Percentiles rank a stretch among this genome's conserved stretches.
These are phyloP conservation scores for Ambrosia artemisiifolia DNA, from an alignment of 129 eudicot genomes.

Conservation along the genomic window DNA sequence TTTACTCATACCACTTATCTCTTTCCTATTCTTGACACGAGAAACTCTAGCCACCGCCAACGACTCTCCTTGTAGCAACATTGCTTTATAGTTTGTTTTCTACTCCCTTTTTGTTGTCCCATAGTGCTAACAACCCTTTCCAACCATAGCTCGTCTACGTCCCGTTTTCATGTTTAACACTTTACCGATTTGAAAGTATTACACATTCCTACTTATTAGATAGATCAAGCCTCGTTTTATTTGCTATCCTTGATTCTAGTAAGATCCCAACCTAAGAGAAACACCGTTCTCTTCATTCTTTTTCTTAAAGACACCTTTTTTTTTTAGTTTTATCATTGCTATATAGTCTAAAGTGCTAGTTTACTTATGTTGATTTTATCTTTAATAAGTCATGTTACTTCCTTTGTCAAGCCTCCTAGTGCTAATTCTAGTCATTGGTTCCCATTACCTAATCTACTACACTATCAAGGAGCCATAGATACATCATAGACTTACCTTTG, in stretches of 20 bases:
- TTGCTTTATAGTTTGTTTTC: not conserved
- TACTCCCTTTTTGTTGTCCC: not conserved
- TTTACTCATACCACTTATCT: not conserved
- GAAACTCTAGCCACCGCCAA: not conserved
- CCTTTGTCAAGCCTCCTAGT: no score
- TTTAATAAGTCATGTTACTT: no score
- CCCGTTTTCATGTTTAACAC: not conserved
- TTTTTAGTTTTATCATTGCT: not conserved
- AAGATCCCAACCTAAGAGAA: not conserved
- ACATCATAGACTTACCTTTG: no score
- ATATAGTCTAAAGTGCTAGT: no score
- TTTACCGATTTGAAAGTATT: not conserved
- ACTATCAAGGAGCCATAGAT: no score
- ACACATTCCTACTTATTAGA: not conserved
- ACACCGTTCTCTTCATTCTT: not conserved
- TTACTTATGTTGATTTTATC: no score
- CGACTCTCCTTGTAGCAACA: not conserved
- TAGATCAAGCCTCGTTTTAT: not conserved
- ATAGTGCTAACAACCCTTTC: no score
- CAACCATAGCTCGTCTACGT: not conserved
- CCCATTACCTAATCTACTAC: no score
- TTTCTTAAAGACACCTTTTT: not conserved
- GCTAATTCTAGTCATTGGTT: no score
- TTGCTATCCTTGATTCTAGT: not conserved
- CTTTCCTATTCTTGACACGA: not conserved